Conservation (phyloP, 2,329 filamentous ascomycete genomes). For the Lasiodiplodia sp. region DNA sequence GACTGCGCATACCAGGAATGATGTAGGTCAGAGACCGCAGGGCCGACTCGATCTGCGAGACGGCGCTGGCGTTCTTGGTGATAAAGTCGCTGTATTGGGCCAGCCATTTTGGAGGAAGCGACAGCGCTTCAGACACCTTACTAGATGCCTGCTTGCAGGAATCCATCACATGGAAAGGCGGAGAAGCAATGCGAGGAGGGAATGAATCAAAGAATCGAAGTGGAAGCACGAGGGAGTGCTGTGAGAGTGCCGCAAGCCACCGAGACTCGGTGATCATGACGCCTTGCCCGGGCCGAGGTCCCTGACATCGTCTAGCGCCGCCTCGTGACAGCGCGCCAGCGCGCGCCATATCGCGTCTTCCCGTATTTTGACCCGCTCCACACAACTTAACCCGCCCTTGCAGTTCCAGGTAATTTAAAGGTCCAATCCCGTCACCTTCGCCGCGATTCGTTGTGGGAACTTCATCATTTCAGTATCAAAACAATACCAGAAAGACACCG, state of each 20-base stretch:
- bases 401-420: neutral
- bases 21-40: constrained; percentile 94
- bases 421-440: neutral
- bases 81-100: constrained; percentile 87
- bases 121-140: constrained; percentile 57
- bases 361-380: neutral
- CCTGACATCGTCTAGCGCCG: neutral
- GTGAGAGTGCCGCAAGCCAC: neutral
- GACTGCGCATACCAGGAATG: constrained; percentile 72
- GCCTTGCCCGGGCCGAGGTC: constrained; percentile 26
- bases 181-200: neutral
- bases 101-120: constrained; percentile 70
- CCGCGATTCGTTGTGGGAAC: neutral
- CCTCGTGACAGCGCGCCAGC: constrained; percentile 20
- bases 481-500: neutral
- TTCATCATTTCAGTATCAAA: too few species aligned
- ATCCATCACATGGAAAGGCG: constrained; percentile 28
- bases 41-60: constrained; percentile 93
- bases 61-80: constrained; percentile 90
- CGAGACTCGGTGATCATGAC: constrained; percentile 19
- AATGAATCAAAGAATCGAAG: neutral
- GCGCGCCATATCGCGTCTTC: constrained; percentile 6
- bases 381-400: neutral
- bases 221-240: neutral
- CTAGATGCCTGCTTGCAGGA: constrained; percentile 49